Evolutionary conservation across 2,329 filamentous ascomycete species (phyloP).

Genomic region (Lachnellula willkommii): DNA sequence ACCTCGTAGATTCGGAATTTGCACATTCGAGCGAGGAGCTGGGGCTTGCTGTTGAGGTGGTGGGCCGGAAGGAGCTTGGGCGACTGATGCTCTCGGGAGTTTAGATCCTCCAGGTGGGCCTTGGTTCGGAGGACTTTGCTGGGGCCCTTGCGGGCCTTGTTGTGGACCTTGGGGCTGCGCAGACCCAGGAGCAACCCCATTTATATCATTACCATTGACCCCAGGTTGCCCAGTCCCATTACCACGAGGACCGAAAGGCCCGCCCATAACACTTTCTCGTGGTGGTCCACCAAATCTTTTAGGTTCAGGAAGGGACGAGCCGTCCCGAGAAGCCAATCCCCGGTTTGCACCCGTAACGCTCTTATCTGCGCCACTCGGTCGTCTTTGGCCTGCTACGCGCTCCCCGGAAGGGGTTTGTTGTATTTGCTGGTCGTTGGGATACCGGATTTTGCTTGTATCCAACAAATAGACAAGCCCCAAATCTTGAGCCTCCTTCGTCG

Average conservation of each 20-base stretch:
- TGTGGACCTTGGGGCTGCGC: conserved; percentile 27
- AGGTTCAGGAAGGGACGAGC: conserved; percentile 35
- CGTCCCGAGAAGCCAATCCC: conserved; percentile 27
- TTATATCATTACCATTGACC: conserved; percentile 35
- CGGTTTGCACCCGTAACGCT: conserved; percentile 22
- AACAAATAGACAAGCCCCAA: conserved; percentile 85
- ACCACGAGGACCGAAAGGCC: conserved; percentile 22
- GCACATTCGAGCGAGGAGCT: conserved; percentile 36
- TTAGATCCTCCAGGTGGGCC: conserved; percentile 47
- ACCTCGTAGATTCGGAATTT: conserved; percentile 16
- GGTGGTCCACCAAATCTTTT: conserved; percentile 40
- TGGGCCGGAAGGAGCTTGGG: conserved; percentile 56
- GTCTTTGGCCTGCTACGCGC: conserved; percentile 32
- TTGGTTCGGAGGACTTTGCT: conserved; percentile 48
- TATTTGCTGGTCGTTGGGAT: conserved; percentile 67
- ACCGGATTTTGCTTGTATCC: conserved; percentile 93
- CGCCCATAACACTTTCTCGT: conserved; percentile 40
- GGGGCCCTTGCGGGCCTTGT: conserved; percentile 20
- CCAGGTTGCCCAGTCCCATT: conserved; percentile 30
- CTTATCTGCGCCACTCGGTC: conserved; percentile 41
- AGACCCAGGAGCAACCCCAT: conserved; percentile 29
- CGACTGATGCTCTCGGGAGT: conserved; percentile 53
- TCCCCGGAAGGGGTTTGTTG: conserved; percentile 36
- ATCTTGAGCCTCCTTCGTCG: conserved; percentile 73
- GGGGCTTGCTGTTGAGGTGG: conserved; percentile 61